Conservation (phyloP, 495 filamentous ascomycete species). For the Aspergillus conjunctus region DNA sequence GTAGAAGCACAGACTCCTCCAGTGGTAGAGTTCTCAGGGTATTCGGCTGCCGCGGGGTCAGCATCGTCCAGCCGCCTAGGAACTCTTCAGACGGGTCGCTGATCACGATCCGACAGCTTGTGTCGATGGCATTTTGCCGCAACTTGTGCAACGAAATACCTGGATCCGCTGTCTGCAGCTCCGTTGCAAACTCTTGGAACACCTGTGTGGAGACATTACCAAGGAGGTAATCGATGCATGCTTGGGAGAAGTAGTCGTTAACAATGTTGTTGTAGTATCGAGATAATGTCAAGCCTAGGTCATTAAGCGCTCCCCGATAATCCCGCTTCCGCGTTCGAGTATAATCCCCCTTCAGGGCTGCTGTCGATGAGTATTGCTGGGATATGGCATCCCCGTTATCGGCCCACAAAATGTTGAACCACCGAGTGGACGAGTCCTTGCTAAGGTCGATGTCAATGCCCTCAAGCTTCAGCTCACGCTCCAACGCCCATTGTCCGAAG, state of each 20-base stretch:
- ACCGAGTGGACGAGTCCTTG: conserved; percentile 70
- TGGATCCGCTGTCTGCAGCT: conserved; percentile 85
- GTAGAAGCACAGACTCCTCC: conserved; percentile 80
- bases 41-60: conserved; percentile 66
- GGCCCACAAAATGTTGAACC: conserved; percentile 96
- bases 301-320: conserved; percentile 89
- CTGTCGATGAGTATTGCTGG: conserved; percentile 78
- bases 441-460: conserved; percentile 70
- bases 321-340: conserved; percentile 88
- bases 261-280: conserved; percentile 75
- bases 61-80: conserved; percentile 79
- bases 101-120: conserved; percentile 78
- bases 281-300: conserved; percentile 84
- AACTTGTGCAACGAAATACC: conserved; percentile 81
- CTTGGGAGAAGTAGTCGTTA: conserved; percentile 94
- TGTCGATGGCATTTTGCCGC: conserved; percentile 86
- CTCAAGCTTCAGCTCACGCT: conserved; percentile 72
- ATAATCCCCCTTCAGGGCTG: conserved; percentile 93
- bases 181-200: conserved; percentile 88
- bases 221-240: conserved; percentile 90
- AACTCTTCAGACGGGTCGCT: conserved; percentile 82
- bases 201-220: conserved; percentile 81
- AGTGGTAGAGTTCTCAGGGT: conserved; percentile 68
- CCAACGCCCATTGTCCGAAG: conserved; percentile 73
- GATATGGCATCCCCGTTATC: conserved; percentile 77